Base-by-base conservation (phyloP, 2,329 filamentous ascomycete genomes). In the Colletotrichum sp. region DNA sequence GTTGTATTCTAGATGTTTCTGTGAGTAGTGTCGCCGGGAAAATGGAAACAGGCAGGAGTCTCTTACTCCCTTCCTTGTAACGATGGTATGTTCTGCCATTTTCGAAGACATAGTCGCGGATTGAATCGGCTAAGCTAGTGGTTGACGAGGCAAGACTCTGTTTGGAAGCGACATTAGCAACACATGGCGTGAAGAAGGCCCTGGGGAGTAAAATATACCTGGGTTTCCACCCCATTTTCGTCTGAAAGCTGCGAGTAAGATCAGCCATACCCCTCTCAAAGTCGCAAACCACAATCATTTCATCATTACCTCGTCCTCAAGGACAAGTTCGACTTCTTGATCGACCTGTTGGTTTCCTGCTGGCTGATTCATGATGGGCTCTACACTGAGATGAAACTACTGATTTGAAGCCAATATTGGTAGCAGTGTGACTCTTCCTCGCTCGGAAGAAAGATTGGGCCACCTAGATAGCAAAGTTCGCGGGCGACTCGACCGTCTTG, bases 91-190 rank as follows among this genome's bases (percentile, higher is more conserved):
- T 52, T 10, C 43, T 52, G n/a, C 43, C 43, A 21, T 52, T 52
- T 52, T 52, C n/a, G 3, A 52, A 52, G 0, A 52, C 43, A 13
- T 52, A 52, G 43, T 52, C 43, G 43, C 43, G 43, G 43, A 52
- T 52, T 52, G n/a, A 52, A 2, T 52, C 43, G 10, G 43, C 3
- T 21, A 52, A 52, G 43, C 43, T 52, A 5, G n/a, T 52, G 43
- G 43, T 52, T 52, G n/a, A 52, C 43, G 43, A 52, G 43, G n/a
- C 43, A 52, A 52, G 43, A 52, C 43, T 52, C 43, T 52, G 12
- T 52, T 21, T 5, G n/a, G n/a, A 21, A 52, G 0, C 10, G 10
- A 48, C 6, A 2, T 52, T 30, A 32, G 28, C 12, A 36, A 21
- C 4, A 3, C 32, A 18, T 5, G 18, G 13, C 7, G 7, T 24